Conservation (phyloP, 164 flowering plant genomes). For the Magnolia sinica region DNA sequence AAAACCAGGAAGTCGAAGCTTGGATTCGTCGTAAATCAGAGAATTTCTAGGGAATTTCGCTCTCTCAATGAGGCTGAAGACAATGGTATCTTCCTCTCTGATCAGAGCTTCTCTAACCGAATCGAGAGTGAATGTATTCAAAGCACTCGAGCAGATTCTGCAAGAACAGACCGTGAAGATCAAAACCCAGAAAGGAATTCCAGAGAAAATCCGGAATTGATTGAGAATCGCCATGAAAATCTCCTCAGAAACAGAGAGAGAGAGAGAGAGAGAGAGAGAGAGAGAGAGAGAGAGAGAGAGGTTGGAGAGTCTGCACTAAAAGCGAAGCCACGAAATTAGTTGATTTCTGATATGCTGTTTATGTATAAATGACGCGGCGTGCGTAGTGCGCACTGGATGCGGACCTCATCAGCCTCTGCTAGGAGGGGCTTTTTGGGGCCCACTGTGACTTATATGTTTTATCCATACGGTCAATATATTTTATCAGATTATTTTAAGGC, state of each 20-base stretch:
- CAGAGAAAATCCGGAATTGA: neutral
- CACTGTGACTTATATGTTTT: too few species aligned
- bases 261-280: too few species aligned
- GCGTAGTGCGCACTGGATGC: too few species aligned
- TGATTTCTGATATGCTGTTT: too few species aligned
- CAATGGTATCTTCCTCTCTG: slow-evolving; percentile 73
- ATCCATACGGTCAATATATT: too few species aligned
- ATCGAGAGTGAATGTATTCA: slow-evolving; percentile 35
- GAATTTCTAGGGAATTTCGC: slow-evolving; percentile 62
- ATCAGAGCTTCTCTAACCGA: slow-evolving; percentile 52
- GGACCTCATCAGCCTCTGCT: too few species aligned
- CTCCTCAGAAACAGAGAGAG: slow-evolving; percentile 1
- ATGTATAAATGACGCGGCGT: too few species aligned
- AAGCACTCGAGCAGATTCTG: neutral
- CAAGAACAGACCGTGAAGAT: neutral
- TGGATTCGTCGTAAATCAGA: slow-evolving; percentile 31
- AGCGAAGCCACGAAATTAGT: neutral
- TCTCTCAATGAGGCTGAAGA: slow-evolving; percentile 69
- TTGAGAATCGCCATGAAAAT: neutral
- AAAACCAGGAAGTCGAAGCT: slow-evolving; percentile 16
- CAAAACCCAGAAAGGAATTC: slow-evolving; percentile 3
- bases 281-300: slow-evolving; percentile 3
- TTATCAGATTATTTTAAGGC: too few species aligned
- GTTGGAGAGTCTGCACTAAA: neutral
- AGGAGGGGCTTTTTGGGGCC: too few species aligned